Evolutionary conservation across 2,329 filamentous ascomycete species (phyloP), one percentile per base, ranked within the genome.

Genomic region (Aspergillus sp.): DNA sequence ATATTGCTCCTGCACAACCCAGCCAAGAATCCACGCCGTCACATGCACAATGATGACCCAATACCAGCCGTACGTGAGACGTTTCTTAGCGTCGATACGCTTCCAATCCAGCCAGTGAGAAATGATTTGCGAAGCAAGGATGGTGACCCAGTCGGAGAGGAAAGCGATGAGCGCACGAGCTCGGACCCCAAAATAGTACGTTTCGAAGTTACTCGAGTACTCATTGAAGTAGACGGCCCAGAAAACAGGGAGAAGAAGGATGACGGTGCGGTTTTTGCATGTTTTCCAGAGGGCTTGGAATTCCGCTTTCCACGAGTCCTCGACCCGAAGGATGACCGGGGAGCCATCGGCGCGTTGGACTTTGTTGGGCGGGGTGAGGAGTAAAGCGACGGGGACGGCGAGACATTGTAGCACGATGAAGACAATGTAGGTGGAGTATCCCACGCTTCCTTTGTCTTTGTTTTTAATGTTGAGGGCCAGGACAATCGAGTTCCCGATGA

Each of bases 1-100:
- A 69, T 81, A 83, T 57, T 82, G 80, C 63, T 82, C 80, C 66
- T 84, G 81, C 5, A 84, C 71, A 5, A 84, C 78, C 83, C 82
- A 84, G 10, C 71, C 81, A 61, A 84, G 84, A 2, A 79, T 71
- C 82, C 82, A 85, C 1, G 82, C 77, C 19, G 80, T 64, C 19
- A 83, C 56, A 62, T 84, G 82, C 59, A 76, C 62, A 10, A 73
- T 62, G 4, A 82, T 69, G 5, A 82, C 76, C 44, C 81, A 83
- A 67, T 75, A 83, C 64, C 80, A 84, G 10, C 75, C 72, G 62
- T 72, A 71, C 0, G 71, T 75, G 49, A 83, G 74, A 23, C 82
- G 78, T 25, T 73, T 75, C 62, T 78, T 80, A 25, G 78, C 73
- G 0, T 66, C 64, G 7, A 78, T 53, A 0, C 66, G 65, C 54